Conservation (phyloP, 371 early-diverging fungal genomes). For the Zychaea mexicana region DNA sequence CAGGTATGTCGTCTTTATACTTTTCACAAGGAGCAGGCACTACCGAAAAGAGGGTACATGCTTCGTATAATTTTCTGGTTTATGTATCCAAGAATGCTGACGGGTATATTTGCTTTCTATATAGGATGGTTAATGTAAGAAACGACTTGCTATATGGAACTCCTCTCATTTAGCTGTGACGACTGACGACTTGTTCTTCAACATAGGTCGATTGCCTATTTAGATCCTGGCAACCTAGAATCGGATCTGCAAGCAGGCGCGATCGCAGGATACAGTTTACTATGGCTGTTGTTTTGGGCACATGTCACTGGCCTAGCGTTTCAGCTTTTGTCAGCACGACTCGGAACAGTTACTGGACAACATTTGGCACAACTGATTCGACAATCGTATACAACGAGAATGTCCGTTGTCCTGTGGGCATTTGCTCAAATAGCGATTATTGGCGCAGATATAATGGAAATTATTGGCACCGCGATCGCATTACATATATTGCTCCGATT, state of each 20-base stretch:
- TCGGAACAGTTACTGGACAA: slow-evolving; percentile 74
- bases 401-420: slow-evolving; percentile 55
- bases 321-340: slow-evolving; percentile 65
- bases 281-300: slow-evolving; percentile 69
- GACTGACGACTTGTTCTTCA: no score
- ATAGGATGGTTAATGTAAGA: slow-evolving; percentile 52
- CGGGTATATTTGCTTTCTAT: background rate
- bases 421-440: slow-evolving; percentile 78
- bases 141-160: no score
- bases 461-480: slow-evolving; percentile 78
- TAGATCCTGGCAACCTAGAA: slow-evolving; percentile 80
- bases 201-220: slow-evolving; percentile 71
- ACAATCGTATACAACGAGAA: slow-evolving; percentile 46
- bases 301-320: slow-evolving; percentile 60
- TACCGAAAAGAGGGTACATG: no score
- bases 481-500: slow-evolving; percentile 64
- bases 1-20: slow-evolving; percentile 45
- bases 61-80: no score
- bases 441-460: slow-evolving; percentile 76
- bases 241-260: slow-evolving; percentile 77
- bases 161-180: no score
- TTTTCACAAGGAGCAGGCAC: no score
- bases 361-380: slow-evolving; percentile 67
- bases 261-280: slow-evolving; percentile 61
- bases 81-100: no score